phyloP scores from a whole-genome alignment of 2,329 filamentous ascomycete genomes.

The Pestalotiopsis sp. region DNA sequence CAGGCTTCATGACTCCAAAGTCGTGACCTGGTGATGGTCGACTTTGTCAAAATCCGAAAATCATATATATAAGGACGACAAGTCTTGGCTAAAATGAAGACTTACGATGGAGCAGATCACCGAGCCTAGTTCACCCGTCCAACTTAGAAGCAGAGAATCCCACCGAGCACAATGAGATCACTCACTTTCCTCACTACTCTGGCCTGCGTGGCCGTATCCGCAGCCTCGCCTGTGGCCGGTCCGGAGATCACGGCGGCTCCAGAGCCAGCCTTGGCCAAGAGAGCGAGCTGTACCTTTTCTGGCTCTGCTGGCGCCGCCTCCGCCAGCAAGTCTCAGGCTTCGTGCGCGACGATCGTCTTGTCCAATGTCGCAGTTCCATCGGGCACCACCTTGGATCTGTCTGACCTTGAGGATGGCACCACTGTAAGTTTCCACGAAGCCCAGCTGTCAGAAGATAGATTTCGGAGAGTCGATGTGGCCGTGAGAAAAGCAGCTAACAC shows the following conservation, averaged over 20 bases:
- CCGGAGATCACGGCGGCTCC: constrained; percentile 10
- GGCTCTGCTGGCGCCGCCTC: constrained; percentile 11
- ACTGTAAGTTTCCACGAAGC: constrained; percentile 18
- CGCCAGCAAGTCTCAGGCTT: constrained; percentile 11
- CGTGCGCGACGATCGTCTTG: constrained; percentile 14
- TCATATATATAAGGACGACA: not conserved
- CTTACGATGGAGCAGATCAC: not conserved
- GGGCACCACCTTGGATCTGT: constrained; percentile 8
- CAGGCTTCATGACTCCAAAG: not conserved
- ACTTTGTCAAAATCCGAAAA: not conserved
- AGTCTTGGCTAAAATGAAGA: not conserved
- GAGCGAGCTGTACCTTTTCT: constrained; percentile 12
- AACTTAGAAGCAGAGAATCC: not conserved
- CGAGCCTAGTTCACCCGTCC: not conserved
- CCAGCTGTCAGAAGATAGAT: constrained; percentile 6
- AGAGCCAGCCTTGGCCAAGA: constrained; percentile 6
- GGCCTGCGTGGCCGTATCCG: constrained; percentile 1
- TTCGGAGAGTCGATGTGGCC: not conserved
- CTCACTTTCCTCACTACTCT: not conserved
- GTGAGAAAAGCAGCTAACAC: not conserved
- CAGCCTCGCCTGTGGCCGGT: constrained; percentile 2
- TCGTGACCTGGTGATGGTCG: not conserved
- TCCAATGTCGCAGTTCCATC: constrained; percentile 7
- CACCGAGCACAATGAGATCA: not conserved
- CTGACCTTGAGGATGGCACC: constrained; percentile 39